Conservation (phyloP, 441 rosid genomes). For the Sinapis alba region DNA sequence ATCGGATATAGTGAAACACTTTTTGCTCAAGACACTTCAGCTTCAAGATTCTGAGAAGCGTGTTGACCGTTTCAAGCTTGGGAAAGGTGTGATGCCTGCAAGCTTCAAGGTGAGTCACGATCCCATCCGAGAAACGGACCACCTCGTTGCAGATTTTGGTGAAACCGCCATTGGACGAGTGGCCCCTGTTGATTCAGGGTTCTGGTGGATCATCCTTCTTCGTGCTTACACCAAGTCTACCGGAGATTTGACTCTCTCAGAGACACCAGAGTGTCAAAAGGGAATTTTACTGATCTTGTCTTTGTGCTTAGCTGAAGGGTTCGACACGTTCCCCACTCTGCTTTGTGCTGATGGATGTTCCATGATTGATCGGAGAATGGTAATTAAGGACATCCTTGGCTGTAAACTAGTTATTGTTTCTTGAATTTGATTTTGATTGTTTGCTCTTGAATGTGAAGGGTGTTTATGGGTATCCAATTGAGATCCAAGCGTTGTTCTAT, state of each 20-base stretch:
- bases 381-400: slow-evolving; percentile 21
- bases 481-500: slow-evolving; percentile 91
- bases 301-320: slow-evolving; percentile 87
- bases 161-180: slow-evolving; percentile 98
- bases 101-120: slow-evolving; percentile 96
- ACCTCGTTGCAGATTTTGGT: slow-evolving; percentile 85
- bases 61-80: slow-evolving; percentile 84
- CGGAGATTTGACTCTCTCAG: slow-evolving; percentile 79
- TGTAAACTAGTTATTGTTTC: neutral
- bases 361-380: slow-evolving; percentile 98
- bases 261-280: slow-evolving; percentile 85
- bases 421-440: neutral
- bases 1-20: slow-evolving; percentile 88
- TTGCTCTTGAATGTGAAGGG: slow-evolving; percentile 55
- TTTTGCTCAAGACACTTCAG: slow-evolving; percentile 77
- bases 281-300: slow-evolving; percentile 83
- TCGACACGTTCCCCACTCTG: slow-evolving; percentile 89
- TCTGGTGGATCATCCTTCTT: slow-evolving; percentile 98
- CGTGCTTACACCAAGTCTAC: slow-evolving; percentile 97
- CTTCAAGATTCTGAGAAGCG: slow-evolving; percentile 96
- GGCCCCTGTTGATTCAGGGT: slow-evolving; percentile 97
- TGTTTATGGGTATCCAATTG: slow-evolving; percentile 90
- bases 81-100: slow-evolving; percentile 96
- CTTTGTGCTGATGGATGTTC: slow-evolving; percentile 97
- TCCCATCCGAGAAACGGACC: slow-evolving; percentile 68